Conservation (phyloP, 805 yeast species). For the Teunomyces panamensis region DNA sequence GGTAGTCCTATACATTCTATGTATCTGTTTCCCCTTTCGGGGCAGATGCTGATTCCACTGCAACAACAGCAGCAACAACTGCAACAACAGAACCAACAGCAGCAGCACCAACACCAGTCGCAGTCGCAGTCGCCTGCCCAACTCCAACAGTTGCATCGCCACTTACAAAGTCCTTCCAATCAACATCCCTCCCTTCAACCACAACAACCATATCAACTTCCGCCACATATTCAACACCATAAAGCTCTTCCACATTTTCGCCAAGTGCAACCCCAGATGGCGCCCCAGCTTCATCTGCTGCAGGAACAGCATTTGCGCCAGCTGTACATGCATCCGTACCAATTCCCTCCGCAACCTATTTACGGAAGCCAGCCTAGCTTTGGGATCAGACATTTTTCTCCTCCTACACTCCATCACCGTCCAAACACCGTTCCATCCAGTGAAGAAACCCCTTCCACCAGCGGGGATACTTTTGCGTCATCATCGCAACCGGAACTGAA, state of each 20-base stretch:
- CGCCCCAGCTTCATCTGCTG: slow-evolving; percentile 3
- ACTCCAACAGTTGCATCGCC: slow-evolving; percentile 2
- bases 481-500: slow-evolving; percentile 2
- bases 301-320: slow-evolving; percentile 4
- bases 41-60: slow-evolving; percentile 2
- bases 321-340: neutral
- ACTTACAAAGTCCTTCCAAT: neutral
- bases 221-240: slow-evolving; percentile 1
- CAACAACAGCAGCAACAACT: slow-evolving; percentile 6
- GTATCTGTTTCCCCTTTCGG: slow-evolving; percentile 4
- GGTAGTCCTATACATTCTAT: slow-evolving; percentile 8
- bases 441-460: neutral
- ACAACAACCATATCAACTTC: slow-evolving; percentile 1
- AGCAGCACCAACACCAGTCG: slow-evolving; percentile 6
- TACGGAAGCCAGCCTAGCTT: neutral
- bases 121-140: slow-evolving; percentile 6
- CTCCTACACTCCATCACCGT: neutral
- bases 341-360: slow-evolving; percentile 1
- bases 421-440: neutral
- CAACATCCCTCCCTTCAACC: slow-evolving; percentile 3
- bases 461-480: neutral
- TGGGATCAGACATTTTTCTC: neutral
- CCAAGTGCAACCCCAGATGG: slow-evolving; percentile 2
- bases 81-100: slow-evolving; percentile 8
- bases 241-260: slow-evolving; percentile 1